These are phyloP conservation scores for Paecilomyces fulvus DNA, from an alignment of 2,329 filamentous ascomycete species.

Conservation along the genomic window DNA sequence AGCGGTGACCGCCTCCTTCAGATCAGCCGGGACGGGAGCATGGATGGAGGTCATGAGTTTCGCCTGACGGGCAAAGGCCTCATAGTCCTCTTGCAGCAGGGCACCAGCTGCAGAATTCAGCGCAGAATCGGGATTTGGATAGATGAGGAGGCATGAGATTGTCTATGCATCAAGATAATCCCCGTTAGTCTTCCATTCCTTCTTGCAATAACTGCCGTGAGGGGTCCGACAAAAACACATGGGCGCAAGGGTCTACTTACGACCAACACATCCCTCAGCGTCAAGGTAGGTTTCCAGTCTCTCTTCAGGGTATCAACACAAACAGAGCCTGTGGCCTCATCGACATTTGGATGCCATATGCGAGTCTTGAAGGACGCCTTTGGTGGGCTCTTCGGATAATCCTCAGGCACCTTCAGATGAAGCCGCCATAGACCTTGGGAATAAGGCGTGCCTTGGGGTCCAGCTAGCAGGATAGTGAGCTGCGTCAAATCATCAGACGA, in stretches of 20 bases:
- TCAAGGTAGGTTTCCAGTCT: constrained; percentile 52
- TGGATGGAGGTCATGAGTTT: constrained; percentile 56
- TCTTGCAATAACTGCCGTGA: background rate
- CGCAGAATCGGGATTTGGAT: constrained; percentile 57
- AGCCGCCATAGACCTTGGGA: constrained; percentile 51
- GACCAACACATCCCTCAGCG: constrained; percentile 50
- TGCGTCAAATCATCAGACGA: constrained; percentile 47
- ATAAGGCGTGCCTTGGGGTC: constrained; percentile 53
- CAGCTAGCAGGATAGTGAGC: constrained; percentile 50
- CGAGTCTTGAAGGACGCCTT: constrained; percentile 53
- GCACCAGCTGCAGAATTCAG: constrained; percentile 54
- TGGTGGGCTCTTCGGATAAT: constrained; percentile 42
- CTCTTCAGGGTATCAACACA: constrained; percentile 58
- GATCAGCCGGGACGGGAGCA: constrained; percentile 42
- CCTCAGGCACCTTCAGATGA: constrained; percentile 50
- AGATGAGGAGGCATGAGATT: constrained; percentile 54
- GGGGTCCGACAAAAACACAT: background rate
- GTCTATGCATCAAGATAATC: constrained; percentile 29
- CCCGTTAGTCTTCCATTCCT: background rate
- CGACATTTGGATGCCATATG: constrained; percentile 59
- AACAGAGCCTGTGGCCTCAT: constrained; percentile 52
- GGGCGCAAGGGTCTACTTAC: constrained; percentile 22
- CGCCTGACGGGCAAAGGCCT: constrained; percentile 48
- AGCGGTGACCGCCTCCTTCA: constrained; percentile 40
- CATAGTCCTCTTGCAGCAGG: constrained; percentile 51